Base-by-base conservation (phyloP, 352 stramenopile genomes). In the Phytophthora sp. region DNA sequence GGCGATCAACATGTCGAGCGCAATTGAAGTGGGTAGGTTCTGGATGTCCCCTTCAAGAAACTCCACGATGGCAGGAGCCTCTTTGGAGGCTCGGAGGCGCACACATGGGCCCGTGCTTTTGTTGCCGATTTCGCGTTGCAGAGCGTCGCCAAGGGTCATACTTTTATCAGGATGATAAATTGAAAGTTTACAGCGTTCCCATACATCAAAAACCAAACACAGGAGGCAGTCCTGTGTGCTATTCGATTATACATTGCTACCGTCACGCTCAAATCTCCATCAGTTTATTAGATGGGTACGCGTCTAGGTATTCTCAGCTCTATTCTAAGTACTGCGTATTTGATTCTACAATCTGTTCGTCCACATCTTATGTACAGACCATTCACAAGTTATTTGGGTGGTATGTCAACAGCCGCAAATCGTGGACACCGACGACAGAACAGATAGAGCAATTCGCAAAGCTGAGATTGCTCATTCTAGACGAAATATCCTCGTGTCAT, bases 301-400 rank as follows among this genome's bases (percentile, higher is more conserved):
- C n/a, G n/a, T n/a, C n/a, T n/a, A n/a, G n/a, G n/a, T n/a, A n/a
- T n/a, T n/a, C n/a, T n/a, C n/a, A n/a, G n/a, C n/a, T n/a, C n/a
- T n/a, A n/a, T n/a, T n/a, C n/a, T n/a, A n/a, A n/a, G n/a, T n/a
- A n/a, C n/a, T n/a, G n/a, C n/a, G n/a, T n/a, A n/a, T n/a, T n/a
- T n/a, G n/a, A n/a, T n/a, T n/a, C n/a, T n/a, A n/a, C n/a, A n/a
- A n/a, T n/a, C n/a, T n/a, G n/a, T n/a, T n/a, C n/a, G n/a, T n/a
- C n/a, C n/a, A n/a, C n/a, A n/a, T n/a, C n/a, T n/a, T n/a, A n/a
- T n/a, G n/a, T n/a, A 24, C 30, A 53, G 41, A 63, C 42, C 2
- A 63, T 63, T 18, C 55, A 63, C 23, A 63, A 63, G 2, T 12
- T 63, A 2, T 63, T 63, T 23, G 2, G 24, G 7, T 62, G 42